These are phyloP conservation scores for Climacium dendroides DNA, from an alignment of 225 moss, liverwort and hornwort genomes.

Conservation along the genomic window DNA sequence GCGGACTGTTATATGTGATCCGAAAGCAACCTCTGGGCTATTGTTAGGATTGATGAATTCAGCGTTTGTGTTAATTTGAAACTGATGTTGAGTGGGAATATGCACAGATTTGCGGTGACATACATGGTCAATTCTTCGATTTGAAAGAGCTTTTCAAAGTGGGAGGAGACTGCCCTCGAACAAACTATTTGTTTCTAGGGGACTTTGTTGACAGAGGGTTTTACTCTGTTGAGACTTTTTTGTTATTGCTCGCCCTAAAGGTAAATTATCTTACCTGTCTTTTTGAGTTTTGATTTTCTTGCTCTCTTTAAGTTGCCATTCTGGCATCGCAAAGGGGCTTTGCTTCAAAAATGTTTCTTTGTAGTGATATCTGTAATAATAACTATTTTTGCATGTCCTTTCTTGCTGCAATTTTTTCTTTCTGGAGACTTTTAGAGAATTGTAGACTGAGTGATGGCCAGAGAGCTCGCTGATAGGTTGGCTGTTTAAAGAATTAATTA, in stretches of 20 bases:
- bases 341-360: neutral
- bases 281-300: neutral
- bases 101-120: constrained; percentile 95
- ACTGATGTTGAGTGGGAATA: neutral
- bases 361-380: neutral
- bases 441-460: neutral
- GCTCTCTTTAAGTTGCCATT: neutral
- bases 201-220: constrained; percentile 99
- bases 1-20: neutral
- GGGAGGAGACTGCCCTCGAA: constrained; percentile 99
- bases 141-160: constrained; percentile 99
- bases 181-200: constrained; percentile 92
- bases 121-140: constrained; percentile 98
- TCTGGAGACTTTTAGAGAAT: neutral
- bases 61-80: neutral
- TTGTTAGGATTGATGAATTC: neutral
- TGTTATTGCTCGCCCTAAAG: constrained; percentile 94
- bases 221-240: constrained; percentile 95
- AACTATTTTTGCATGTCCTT: neutral
- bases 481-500: neutral
- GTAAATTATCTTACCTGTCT: constrained; percentile 9
- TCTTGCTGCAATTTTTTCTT: neutral
- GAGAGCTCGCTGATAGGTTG: neutral
- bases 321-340: neutral
- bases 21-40: neutral